Evolutionary conservation across 768 basidiomycete genomes (phyloP).

Genomic region (Boletus tomentosulus): DNA sequence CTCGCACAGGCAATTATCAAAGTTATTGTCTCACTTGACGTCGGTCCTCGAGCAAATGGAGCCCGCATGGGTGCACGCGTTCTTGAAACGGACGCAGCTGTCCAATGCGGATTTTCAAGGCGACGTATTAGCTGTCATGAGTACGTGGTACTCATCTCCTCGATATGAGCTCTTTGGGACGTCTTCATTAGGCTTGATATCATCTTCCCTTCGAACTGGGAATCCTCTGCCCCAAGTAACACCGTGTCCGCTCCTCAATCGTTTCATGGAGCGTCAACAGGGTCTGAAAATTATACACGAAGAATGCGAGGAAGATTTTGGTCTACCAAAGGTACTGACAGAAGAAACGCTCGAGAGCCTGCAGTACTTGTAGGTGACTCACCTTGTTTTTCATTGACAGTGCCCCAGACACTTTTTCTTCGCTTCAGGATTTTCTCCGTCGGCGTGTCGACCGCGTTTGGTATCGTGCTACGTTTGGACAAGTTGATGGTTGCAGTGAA

Average conservation of each 20-base stretch:
- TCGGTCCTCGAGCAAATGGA: slow-evolving; percentile 72
- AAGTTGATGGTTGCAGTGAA: slow-evolving; percentile 77
- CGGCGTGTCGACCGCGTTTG: slow-evolving; percentile 64
- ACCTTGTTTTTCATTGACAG: background rate
- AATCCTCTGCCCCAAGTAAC: slow-evolving; percentile 81
- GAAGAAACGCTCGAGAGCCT: slow-evolving; percentile 70
- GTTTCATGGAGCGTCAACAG: slow-evolving; percentile 45
- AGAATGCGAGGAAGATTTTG: slow-evolving; percentile 71
- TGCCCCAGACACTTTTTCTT: background rate
- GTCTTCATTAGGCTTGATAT: slow-evolving; percentile 57
- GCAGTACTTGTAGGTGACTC: slow-evolving; percentile 66
- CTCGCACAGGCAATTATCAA: slow-evolving; percentile 55
- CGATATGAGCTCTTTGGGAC: background rate
- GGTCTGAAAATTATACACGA: slow-evolving; percentile 66
- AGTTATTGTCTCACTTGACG: slow-evolving; percentile 67
- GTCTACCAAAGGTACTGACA: slow-evolving; percentile 66
- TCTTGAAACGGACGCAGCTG: slow-evolving; percentile 70
- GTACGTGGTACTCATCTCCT: slow-evolving; percentile 34
- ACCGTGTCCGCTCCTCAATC: slow-evolving; percentile 59
- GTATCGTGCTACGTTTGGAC: slow-evolving; percentile 68
- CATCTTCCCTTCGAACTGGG: slow-evolving; percentile 70
- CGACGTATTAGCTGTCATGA: slow-evolving; percentile 78
- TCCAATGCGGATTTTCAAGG: slow-evolving; percentile 80
- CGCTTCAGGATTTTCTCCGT: slow-evolving; percentile 35
- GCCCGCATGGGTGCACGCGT: slow-evolving; percentile 71